A percentile compares a stretch with the other conserved stretches of the same genome.
Conservation (phyloP, 2,329 filamentous ascomycete genomes). For the Colletotrichum godetiae region DNA sequence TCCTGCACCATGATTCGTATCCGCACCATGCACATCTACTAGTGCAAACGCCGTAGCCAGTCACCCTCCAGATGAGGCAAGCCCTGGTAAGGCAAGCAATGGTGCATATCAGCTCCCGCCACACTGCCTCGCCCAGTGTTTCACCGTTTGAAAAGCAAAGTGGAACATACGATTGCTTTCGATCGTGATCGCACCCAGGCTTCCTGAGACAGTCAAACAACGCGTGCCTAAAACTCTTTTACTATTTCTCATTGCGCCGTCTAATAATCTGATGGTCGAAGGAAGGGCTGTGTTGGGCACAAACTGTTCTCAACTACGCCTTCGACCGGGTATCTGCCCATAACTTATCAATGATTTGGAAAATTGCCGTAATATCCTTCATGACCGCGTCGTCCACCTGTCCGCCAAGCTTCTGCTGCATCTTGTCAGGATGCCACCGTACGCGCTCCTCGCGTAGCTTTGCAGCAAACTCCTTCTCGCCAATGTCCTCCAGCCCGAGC, state of each 20-base stretch:
- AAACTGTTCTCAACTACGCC: constrained; percentile 10
- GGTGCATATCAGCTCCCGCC: constrained; percentile 10
- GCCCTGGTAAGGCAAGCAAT: not conserved
- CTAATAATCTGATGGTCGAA: constrained; percentile 4
- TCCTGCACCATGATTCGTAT: constrained; percentile 1
- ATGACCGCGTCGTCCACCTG: constrained; percentile 78
- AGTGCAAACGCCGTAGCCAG: not conserved
- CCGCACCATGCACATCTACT: not conserved
- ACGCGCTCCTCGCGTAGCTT: constrained; percentile 86
- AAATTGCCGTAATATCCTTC: constrained; percentile 86
- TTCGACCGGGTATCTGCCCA: constrained; percentile 72
- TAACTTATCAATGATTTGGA: constrained; percentile 87
- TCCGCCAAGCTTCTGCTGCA: constrained; percentile 87
- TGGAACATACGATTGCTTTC: not conserved
- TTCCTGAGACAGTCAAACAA: not conserved
- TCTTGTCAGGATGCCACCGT: constrained; percentile 97
- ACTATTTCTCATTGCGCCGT: constrained; percentile 12
- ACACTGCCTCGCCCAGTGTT: constrained; percentile 22
- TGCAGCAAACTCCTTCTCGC: constrained; percentile 57
- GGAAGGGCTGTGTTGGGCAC: not conserved
- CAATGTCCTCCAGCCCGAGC: constrained; percentile 53
- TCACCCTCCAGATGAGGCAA: not conserved
- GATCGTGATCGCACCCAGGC: not conserved
- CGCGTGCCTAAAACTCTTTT: not conserved
- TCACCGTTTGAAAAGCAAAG: constrained; percentile 25